Evolutionary conservation across 164 flowering plant species (phyloP), one percentile per base, ranked within the genome.

Genomic region (Litsea cubeba): DNA sequence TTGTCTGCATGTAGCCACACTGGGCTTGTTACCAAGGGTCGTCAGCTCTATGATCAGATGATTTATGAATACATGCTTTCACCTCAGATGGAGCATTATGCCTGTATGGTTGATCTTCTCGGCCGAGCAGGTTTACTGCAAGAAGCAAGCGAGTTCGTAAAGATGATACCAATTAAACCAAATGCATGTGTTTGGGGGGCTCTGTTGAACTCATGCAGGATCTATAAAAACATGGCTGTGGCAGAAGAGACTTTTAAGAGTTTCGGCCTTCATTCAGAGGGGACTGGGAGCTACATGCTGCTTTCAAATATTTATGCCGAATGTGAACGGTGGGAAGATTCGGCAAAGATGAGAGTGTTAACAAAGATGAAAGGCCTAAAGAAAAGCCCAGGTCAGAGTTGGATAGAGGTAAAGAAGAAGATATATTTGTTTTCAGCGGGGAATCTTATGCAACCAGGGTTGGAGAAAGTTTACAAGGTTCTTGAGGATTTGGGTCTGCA

Each of bases 1-100:
- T 88, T 93, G 63, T 93, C 95, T 73, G 93, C 94, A 30, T 93
- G 98, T 74, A 85, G 94, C 76, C 98, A 89, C 78, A 81, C 92
- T 17, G 97, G 98, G 71, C 85, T 93, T 51, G 91, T 93, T 68
- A 15, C 72, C 24, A 82, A 85, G 75, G 97, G 94, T 11, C 83
- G 83, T 30, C 66, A 62, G 78, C 26, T 89, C 40, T 93, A 88
- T 76, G 58, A 85, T 78, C 74, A 50, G 80, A 91, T 93, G 92
- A 71, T 15, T 12, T 64, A 12, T 25, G 82, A 83, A 20, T 88
- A 81, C 64, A 70, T 65, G 25, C 72, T 89, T 64, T 79, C 82
- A 70, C 91, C 94, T 23, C 76, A 79, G 71, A 69, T 88, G 81
- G 97, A 90, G 74, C 98, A 94, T 77, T 94, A 87, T 82, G 86